These are phyloP conservation scores for Diaporthe sp. DNA, from an alignment of 2,329 filamentous ascomycete genomes.

Conservation along the genomic window DNA sequence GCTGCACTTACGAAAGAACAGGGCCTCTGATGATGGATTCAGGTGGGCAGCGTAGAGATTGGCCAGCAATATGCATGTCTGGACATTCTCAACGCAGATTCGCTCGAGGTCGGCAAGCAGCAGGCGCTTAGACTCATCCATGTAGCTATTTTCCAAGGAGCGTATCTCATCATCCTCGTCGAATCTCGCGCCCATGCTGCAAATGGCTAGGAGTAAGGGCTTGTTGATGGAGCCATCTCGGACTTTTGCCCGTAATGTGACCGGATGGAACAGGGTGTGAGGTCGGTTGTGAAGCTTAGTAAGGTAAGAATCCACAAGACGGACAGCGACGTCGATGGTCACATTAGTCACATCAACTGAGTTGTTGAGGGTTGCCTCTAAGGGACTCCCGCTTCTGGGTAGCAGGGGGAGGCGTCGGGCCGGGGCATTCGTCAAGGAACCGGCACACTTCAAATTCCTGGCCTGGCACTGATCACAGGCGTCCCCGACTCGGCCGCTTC, in stretches of 20 bases:
- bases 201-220: neutral
- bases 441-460: constrained; percentile 1
- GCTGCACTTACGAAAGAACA: neutral
- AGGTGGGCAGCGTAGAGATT: constrained; percentile 15
- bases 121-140: neutral
- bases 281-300: constrained; percentile 6
- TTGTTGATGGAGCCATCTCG: constrained; percentile 22
- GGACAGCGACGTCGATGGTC: neutral
- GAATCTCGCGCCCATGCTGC: constrained; percentile 14
- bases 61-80: constrained; percentile 10
- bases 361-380: neutral
- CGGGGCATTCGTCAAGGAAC: neutral
- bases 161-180: neutral
- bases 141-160: neutral
- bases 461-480: constrained; percentile 9
- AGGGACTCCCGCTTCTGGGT: neutral
- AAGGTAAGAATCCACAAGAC: constrained; percentile 1
- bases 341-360: neutral
- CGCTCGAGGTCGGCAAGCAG: neutral
- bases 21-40: constrained; percentile 10
- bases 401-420: constrained; percentile 1
- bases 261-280: constrained; percentile 14
- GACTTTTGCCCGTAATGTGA: neutral
- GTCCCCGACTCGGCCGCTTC: neutral
- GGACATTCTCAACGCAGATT: neutral